These are phyloP conservation scores for Colletotrichum noveboracense DNA, from an alignment of 2,329 filamentous ascomycete genomes.

Conservation along the genomic window DNA sequence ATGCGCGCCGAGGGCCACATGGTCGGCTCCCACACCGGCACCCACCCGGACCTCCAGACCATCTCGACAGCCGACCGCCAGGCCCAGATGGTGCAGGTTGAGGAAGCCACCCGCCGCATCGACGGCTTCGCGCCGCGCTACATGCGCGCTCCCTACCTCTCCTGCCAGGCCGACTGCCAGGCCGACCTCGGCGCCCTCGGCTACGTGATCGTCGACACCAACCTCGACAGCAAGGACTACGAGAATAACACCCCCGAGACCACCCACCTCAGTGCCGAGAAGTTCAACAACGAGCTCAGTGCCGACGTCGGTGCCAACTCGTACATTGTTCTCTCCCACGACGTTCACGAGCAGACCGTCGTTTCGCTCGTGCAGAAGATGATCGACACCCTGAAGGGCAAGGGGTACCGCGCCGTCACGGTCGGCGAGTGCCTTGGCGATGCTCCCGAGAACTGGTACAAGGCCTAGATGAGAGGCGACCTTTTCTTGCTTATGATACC, in stretches of 20 bases:
- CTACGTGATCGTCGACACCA: conserved; percentile 62
- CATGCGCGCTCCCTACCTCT: conserved; percentile 51
- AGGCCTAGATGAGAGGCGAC: background rate
- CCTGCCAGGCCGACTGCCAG: conserved; percentile 35
- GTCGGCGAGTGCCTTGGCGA: conserved; percentile 64
- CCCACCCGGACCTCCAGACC: conserved; percentile 46
- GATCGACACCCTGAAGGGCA: conserved; percentile 41
- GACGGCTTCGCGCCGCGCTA: conserved; percentile 47
- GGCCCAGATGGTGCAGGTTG: conserved; percentile 48
- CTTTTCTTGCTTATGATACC: background rate
- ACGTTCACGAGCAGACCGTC: conserved; percentile 48
- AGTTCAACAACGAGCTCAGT: conserved; percentile 32
- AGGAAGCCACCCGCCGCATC: conserved; percentile 47
- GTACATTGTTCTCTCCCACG: conserved; percentile 59
- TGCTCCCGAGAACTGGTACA: conserved; percentile 56
- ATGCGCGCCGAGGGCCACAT: conserved; percentile 49
- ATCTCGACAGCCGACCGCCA: conserved; percentile 36
- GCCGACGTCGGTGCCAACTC: conserved; percentile 26
- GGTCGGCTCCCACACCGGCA: conserved; percentile 43
- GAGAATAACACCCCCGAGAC: conserved; percentile 53
- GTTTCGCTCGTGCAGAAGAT: conserved; percentile 33
- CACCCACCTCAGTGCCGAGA: conserved; percentile 51
- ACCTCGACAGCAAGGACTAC: conserved; percentile 68
- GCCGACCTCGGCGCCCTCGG: conserved; percentile 37
- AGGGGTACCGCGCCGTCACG: conserved; percentile 54